phyloP scores from a whole-genome alignment of 352 stramenopile species.

The Phytophthora sp. region DNA sequence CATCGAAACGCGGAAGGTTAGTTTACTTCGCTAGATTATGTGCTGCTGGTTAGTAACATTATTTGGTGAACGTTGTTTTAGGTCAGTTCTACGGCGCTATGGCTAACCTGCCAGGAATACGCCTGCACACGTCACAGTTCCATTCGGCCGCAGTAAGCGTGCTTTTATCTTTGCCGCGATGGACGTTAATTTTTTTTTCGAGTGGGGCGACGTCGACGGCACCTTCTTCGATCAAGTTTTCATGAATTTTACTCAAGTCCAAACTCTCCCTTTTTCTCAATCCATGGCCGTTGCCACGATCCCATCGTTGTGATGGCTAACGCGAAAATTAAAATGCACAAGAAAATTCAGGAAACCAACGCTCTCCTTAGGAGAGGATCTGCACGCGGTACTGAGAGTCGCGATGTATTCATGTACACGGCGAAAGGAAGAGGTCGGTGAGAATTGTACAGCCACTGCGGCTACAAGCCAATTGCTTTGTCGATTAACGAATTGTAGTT shows the following conservation, averaged over 20 bases:
- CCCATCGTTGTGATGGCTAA: neutral
- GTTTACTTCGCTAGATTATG: no score
- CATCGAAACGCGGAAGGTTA: no score
- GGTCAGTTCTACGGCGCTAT: no score
- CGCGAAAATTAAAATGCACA: neutral
- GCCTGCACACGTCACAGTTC: no score
- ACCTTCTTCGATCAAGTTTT: neutral
- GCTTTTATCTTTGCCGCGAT: neutral
- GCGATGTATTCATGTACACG: neutral
- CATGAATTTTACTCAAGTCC: neutral
- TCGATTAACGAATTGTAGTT: neutral
- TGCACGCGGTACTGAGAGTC: neutral
- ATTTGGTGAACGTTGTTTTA: no score
- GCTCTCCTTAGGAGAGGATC: neutral
- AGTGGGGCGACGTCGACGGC: neutral
- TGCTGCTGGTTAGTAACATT: no score
- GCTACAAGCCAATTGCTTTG: neutral
- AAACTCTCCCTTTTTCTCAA: neutral
- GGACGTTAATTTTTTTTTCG: neutral
- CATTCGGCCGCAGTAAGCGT: no score
- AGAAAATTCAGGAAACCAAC: neutral
- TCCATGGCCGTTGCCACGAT: neutral
- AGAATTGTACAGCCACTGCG: neutral
- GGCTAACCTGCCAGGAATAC: no score
- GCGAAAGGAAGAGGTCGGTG: neutral